phyloP scores from a whole-genome alignment of 371 early-diverging fungal species.

The Mortierella sp. region DNA sequence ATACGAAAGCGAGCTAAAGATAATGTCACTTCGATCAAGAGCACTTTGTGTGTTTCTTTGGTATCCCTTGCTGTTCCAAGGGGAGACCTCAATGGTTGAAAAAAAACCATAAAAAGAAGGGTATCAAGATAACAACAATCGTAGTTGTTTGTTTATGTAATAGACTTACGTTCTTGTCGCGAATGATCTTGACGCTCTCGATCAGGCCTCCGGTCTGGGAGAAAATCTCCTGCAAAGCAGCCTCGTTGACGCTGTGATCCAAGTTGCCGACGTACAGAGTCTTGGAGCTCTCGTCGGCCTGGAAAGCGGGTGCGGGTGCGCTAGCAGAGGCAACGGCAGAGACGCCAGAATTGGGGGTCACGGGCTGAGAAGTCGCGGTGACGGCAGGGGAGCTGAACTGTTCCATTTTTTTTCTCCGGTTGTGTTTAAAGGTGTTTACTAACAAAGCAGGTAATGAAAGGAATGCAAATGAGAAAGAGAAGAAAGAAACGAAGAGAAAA shows the following conservation, averaged over 20 bases:
- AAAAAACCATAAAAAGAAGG: not conserved
- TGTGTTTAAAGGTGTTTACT: not conserved
- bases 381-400: slow-evolving; percentile 41
- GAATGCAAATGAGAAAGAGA: slow-evolving; percentile 12
- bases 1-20: not conserved
- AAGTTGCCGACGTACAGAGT: slow-evolving; percentile 92
- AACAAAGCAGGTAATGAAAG: slow-evolving; percentile 7
- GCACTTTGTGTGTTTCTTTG: not conserved
- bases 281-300: slow-evolving; percentile 67
- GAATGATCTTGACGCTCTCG: slow-evolving; percentile 82
- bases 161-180: slow-evolving; percentile 81
- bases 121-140: not conserved
- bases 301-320: slow-evolving; percentile 42
- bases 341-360: not conserved
- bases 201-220: slow-evolving; percentile 76
- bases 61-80: not conserved
- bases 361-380: slow-evolving; percentile 21
- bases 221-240: slow-evolving; percentile 83
- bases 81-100: not conserved
- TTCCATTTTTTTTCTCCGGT: slow-evolving; percentile 37
- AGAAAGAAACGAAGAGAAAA: slow-evolving; percentile 1
- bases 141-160: not conserved
- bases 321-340: slow-evolving; percentile 15
- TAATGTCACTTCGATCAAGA: not conserved
- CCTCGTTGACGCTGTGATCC: slow-evolving; percentile 88